Evolutionary conservation across 23 red algal species (phyloP).

Genomic region (Gracilaria gracilis): DNA sequence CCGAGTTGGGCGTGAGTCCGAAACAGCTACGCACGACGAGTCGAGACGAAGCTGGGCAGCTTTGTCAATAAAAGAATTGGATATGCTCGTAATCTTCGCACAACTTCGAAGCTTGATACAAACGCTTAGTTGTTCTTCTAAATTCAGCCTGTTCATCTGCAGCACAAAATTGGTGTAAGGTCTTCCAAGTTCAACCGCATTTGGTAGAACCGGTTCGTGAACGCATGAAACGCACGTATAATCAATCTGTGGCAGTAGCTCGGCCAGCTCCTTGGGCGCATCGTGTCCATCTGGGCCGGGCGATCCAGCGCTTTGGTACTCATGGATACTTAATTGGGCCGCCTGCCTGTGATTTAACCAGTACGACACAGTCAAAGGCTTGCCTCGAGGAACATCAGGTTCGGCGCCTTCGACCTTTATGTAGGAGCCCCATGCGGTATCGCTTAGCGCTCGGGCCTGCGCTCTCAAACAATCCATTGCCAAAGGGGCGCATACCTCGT

Average conservation of each 20-base stretch:
- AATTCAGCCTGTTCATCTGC: slow-evolving; percentile 41
- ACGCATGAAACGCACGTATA: slow-evolving; percentile 34
- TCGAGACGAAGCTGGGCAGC: slow-evolving; percentile 26
- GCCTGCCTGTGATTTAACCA: slow-evolving; percentile 50
- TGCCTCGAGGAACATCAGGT: slow-evolving; percentile 4
- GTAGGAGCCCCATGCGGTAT: slow-evolving; percentile 11
- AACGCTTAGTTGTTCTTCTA: slow-evolving; percentile 37
- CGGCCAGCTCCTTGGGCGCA: not conserved
- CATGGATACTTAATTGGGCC: slow-evolving; percentile 21
- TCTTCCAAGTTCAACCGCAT: slow-evolving; percentile 44
- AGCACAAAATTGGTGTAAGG: slow-evolving; percentile 38
- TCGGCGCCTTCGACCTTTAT: slow-evolving; percentile 35
- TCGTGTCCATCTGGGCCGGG: not conserved
- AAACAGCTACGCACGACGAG: slow-evolving; percentile 30
- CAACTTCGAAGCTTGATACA: slow-evolving; percentile 47
- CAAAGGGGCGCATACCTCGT: slow-evolving; percentile 58
- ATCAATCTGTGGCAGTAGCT: not conserved
- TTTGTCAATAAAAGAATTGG: slow-evolving; percentile 23
- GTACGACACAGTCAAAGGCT: slow-evolving; percentile 38
- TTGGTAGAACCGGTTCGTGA: slow-evolving; percentile 49
- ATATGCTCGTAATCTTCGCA: slow-evolving; percentile 20
- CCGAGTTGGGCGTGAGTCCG: slow-evolving; percentile 7
- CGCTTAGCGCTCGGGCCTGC: slow-evolving; percentile 53
- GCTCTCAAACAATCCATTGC: slow-evolving; percentile 53
- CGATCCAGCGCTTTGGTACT: slow-evolving; percentile 13